Evolutionary conservation across 441 rosid genomes (phyloP).

Genomic region (Breynia disticha): DNA sequence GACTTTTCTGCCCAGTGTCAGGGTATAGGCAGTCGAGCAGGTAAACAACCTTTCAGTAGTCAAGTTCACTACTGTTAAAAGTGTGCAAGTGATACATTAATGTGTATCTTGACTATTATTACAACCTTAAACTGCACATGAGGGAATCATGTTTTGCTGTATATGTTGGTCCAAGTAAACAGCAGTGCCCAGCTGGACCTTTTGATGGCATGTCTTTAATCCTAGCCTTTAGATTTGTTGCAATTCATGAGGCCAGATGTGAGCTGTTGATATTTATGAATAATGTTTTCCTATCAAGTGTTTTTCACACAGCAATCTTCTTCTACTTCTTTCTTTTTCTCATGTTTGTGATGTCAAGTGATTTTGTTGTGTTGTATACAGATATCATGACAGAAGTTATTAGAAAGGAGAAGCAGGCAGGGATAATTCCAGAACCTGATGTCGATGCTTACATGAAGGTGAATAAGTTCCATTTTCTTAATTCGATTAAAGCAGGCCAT

Average conservation of each 20-base stretch:
- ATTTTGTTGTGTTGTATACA: slow-evolving; percentile 1
- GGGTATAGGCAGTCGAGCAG: slow-evolving; percentile 41
- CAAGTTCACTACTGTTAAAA: too few relatives aligned
- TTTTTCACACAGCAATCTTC: too few relatives aligned
- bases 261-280: too few relatives aligned
- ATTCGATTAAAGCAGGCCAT: background rate
- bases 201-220: too few relatives aligned
- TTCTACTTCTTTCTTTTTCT: background rate
- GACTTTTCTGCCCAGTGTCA: slow-evolving; percentile 48
- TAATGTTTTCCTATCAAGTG: background rate
- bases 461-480: background rate
- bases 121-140: too few relatives aligned
- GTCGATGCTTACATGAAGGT: slow-evolving; percentile 78
- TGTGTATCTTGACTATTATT: too few relatives aligned
- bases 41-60: slow-evolving; percentile 13
- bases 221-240: too few relatives aligned
- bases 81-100: too few relatives aligned
- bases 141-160: too few relatives aligned
- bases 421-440: slow-evolving; percentile 47
- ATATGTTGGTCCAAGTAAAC: too few relatives aligned
- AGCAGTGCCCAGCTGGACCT: too few relatives aligned
- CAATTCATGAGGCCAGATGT: background rate
- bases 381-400: slow-evolving; percentile 47
- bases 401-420: slow-evolving; percentile 45
- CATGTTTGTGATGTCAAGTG: background rate